Conservation (phyloP, 805 yeast species). For the Candida tibetensis region DNA sequence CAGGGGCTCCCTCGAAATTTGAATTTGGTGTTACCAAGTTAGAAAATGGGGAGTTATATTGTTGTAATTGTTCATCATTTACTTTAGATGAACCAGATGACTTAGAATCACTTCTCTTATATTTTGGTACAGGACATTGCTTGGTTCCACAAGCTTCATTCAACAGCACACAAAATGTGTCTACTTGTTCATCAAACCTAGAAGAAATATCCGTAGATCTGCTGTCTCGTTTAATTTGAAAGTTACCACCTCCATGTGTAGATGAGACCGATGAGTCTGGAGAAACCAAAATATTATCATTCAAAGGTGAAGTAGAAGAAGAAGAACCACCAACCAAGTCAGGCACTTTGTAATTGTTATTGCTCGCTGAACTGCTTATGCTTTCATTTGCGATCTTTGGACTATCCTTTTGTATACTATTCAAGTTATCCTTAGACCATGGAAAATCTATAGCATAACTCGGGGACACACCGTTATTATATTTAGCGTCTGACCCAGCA, state of each 20-base stretch:
- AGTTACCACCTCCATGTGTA: constrained; percentile 3
- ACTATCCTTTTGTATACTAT: constrained; percentile 3
- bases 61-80: constrained; percentile 6
- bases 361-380: not conserved
- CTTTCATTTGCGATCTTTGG: not conserved
- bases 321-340: constrained; percentile 31
- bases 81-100: constrained; percentile 1
- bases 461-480: not conserved
- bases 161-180: constrained; percentile 72
- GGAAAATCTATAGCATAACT: constrained; percentile 60
- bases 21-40: constrained; percentile 18
- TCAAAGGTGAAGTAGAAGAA: constrained; percentile 35
- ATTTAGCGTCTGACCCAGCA: not conserved
- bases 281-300: constrained; percentile 34
- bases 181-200: constrained; percentile 63
- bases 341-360: constrained; percentile 19
- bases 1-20: constrained; percentile 16
- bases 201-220: constrained; percentile 14
- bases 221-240: constrained; percentile 2
- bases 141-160: constrained; percentile 81
- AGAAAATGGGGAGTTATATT: constrained; percentile 20
- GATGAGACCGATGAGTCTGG: constrained; percentile 27
- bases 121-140: constrained; percentile 62
- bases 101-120: constrained; percentile 14
- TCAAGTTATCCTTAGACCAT: constrained; percentile 32